Conservation (phyloP, 768 basidiomycete genomes). For the Mrakia hoshinonis region DNA sequence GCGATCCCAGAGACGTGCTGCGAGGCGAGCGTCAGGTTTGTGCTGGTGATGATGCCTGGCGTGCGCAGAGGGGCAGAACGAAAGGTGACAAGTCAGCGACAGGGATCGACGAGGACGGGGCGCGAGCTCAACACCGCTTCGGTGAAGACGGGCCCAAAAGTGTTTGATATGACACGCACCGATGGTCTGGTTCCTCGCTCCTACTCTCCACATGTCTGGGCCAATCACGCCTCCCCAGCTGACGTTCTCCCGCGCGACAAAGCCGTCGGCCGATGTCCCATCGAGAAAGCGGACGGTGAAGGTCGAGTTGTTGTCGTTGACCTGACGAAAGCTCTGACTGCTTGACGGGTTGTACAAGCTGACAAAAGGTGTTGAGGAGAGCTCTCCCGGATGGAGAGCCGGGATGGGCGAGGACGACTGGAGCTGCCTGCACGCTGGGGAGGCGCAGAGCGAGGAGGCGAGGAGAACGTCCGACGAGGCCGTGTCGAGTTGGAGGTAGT, state of each 20-base stretch:
- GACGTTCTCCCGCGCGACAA: constrained; percentile 16
- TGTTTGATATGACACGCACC: neutral
- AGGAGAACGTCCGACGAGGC: constrained; percentile 24
- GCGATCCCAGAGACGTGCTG: constrained; percentile 21
- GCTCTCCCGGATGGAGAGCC: neutral
- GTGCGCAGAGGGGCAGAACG: neutral
- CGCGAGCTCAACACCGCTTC: neutral
- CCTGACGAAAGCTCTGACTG: neutral
- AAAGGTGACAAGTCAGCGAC: neutral
- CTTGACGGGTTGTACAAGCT: constrained; percentile 12
- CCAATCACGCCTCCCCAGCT: constrained; percentile 15
- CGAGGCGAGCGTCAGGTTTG: constrained; percentile 21
- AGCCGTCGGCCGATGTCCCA: constrained; percentile 10
- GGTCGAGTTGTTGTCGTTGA: neutral
- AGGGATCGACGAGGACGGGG: neutral
- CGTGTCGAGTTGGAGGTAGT: constrained; percentile 25
- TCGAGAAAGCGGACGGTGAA: neutral
- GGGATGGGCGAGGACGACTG: neutral
- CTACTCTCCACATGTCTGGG: neutral
- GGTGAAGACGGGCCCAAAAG: too few relatives aligned
- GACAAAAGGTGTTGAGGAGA: constrained; percentile 18
- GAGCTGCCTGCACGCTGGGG: constrained; percentile 9
- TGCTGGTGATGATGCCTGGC: constrained; percentile 1
- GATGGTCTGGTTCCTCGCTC: constrained; percentile 2
- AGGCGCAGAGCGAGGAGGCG: constrained; percentile 21